phyloP scores from a whole-genome alignment of 164 flowering plant genomes.

The Cinnamomum chago region DNA sequence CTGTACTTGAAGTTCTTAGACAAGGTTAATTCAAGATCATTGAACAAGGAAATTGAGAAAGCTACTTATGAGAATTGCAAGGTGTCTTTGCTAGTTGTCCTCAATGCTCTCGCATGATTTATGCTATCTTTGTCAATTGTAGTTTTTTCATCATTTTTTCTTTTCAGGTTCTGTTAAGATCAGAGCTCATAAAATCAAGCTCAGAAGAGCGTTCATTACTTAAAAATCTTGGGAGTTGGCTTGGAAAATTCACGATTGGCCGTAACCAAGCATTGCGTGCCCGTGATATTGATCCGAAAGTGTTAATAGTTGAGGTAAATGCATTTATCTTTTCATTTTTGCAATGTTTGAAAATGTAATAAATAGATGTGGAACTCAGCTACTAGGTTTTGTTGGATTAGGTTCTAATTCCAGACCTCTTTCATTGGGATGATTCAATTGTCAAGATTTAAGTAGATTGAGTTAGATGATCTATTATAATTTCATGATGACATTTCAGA shows the following conservation, averaged over 20 bases:
- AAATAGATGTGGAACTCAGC: background rate
- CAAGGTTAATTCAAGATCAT: conserved; percentile 63
- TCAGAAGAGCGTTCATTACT: conserved; percentile 95
- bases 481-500: too few relatives aligned
- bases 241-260: conserved; percentile 95
- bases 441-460: background rate
- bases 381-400: background rate
- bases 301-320: conserved; percentile 81
- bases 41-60: conserved; percentile 77
- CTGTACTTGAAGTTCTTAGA: conserved; percentile 91
- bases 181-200: conserved; percentile 95
- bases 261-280: conserved; percentile 83
- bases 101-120: background rate
- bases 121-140: background rate
- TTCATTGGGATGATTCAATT: background rate
- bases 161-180: conserved; percentile 80
- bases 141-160: conserved; percentile 3
- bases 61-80: conserved; percentile 96
- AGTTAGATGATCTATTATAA: background rate
- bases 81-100: conserved; percentile 34
- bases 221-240: conserved; percentile 98
- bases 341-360: background rate
- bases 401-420: background rate
- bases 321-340: background rate
- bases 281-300: conserved; percentile 88